Conservation (phyloP, 768 basidiomycete species). For the Leccinum aurantiacum region DNA sequence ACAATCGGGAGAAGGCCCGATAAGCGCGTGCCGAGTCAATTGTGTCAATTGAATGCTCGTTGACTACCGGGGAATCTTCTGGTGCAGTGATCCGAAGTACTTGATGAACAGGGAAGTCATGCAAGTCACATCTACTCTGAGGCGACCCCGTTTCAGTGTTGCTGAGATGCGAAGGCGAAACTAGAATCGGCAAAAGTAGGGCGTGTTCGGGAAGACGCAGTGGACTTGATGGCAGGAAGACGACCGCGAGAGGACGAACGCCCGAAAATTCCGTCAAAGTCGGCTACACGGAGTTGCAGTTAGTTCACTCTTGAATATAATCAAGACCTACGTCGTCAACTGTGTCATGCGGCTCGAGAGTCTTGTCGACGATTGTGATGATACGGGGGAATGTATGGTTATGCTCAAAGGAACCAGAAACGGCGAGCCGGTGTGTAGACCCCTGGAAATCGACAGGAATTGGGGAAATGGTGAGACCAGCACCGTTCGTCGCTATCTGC, state of each 20-base stretch:
- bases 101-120: slow-evolving; percentile 43
- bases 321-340: slow-evolving; percentile 31
- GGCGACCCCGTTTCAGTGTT: slow-evolving; percentile 26
- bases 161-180: slow-evolving; percentile 27
- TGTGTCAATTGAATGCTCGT: slow-evolving; percentile 44
- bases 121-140: slow-evolving; percentile 43
- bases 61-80: slow-evolving; percentile 42
- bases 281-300: slow-evolving; percentile 39
- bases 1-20: slow-evolving; percentile 47
- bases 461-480: slow-evolving; percentile 29
- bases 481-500: slow-evolving; percentile 49
- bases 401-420: slow-evolving; percentile 28
- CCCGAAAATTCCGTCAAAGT: slow-evolving; percentile 37
- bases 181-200: slow-evolving; percentile 60
- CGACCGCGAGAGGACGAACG: slow-evolving; percentile 62
- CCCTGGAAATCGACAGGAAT: slow-evolving; percentile 25
- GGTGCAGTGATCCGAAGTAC: slow-evolving; percentile 39
- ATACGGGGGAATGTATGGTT: slow-evolving; percentile 29
- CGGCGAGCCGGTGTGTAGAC: slow-evolving; percentile 22
- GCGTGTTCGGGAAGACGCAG: slow-evolving; percentile 39
- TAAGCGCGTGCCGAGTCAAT: slow-evolving; percentile 44
- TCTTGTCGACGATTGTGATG: slow-evolving; percentile 43
- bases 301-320: slow-evolving; percentile 22
- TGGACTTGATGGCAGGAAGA: slow-evolving; percentile 58
- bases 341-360: slow-evolving; percentile 16